phyloP scores from a whole-genome alignment of 2,329 filamentous ascomycete genomes.

The Neocucurbitaria cava region DNA sequence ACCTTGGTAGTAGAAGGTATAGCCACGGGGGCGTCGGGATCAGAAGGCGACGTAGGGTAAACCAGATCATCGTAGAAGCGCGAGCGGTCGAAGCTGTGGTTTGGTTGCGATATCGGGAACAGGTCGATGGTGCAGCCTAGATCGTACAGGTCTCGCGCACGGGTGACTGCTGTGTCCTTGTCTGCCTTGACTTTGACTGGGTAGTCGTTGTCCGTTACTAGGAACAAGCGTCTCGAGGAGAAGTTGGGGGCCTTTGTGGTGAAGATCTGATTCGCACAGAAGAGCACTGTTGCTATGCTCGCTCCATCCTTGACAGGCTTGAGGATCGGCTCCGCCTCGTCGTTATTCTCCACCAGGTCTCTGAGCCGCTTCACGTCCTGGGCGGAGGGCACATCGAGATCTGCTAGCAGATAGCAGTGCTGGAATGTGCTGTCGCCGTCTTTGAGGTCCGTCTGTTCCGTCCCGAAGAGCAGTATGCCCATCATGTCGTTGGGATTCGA shows the following conservation, averaged over 20 bases:
- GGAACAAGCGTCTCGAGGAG: conserved; percentile 87
- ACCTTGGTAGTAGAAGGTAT: conserved; percentile 63
- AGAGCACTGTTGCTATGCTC: conserved; percentile 87
- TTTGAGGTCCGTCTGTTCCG: conserved; percentile 68
- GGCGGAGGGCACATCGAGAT: conserved; percentile 86
- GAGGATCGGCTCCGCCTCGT: conserved; percentile 73
- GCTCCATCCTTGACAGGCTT: conserved; percentile 72
- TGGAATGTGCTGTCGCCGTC: conserved; percentile 71
- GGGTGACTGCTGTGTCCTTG: conserved; percentile 78
- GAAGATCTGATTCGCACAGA: conserved; percentile 96
- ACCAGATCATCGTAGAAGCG: conserved; percentile 98
- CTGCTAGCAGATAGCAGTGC: conserved; percentile 89
- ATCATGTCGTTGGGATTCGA: conserved; percentile 97
- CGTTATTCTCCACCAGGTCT: conserved; percentile 77
- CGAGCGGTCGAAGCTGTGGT: conserved; percentile 76
- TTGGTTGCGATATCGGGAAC: conserved; percentile 81
- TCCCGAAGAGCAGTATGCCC: conserved; percentile 91
- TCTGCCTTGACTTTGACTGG: conserved; percentile 75
- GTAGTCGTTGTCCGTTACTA: conserved; percentile 93
- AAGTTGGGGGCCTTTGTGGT: conserved; percentile 95
- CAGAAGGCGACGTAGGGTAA: conserved; percentile 72
- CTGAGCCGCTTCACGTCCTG: conserved; percentile 84
- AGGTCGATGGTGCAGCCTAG: conserved; percentile 89
- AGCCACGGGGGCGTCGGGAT: conserved; percentile 70
- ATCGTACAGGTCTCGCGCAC: conserved; percentile 95